Evolutionary conservation across 116 monocot species (phyloP).

Genomic region (Phalaenopsis hybrid): DNA sequence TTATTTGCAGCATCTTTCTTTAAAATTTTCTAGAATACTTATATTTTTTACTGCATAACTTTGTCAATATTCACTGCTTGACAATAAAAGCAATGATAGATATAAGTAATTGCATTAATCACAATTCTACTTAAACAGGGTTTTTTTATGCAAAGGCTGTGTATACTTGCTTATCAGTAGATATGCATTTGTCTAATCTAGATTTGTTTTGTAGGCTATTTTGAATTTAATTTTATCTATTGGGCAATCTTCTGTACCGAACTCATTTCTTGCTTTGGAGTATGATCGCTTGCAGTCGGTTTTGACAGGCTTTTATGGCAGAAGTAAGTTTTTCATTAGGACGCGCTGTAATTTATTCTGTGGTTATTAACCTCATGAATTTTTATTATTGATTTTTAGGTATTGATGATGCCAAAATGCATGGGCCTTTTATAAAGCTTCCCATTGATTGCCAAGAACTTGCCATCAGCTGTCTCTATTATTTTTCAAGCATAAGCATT

Average conservation of each 20-base stretch:
- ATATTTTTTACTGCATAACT: too few species aligned
- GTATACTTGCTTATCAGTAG: too few species aligned
- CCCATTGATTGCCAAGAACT: slow-evolving; percentile 76
- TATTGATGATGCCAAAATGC: slow-evolving; percentile 30
- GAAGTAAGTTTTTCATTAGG: slow-evolving; percentile 20
- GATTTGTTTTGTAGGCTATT: slow-evolving; percentile 43
- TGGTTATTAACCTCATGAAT: not conserved
- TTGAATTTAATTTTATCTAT: slow-evolving; percentile 48
- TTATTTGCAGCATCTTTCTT: too few species aligned
- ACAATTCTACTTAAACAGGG: too few species aligned
- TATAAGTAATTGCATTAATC: too few species aligned
- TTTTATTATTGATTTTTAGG: not conserved
- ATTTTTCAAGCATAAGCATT: slow-evolving; percentile 57
- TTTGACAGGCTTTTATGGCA: slow-evolving; percentile 51
- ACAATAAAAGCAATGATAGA: too few species aligned
- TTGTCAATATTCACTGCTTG: too few species aligned
- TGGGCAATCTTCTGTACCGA: slow-evolving; percentile 42
- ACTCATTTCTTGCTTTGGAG: slow-evolving; percentile 44
- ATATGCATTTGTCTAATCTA: not conserved
- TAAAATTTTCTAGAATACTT: too few species aligned
- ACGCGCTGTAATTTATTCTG: not conserved
- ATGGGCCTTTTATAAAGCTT: slow-evolving; percentile 65
- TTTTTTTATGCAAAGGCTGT: too few species aligned
- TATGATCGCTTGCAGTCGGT: slow-evolving; percentile 50
- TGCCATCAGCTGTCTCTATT: slow-evolving; percentile 60